These are phyloP conservation scores for Spirogloea muscicola DNA, from an alignment of 139 green algal species.

Conservation along the genomic window DNA sequence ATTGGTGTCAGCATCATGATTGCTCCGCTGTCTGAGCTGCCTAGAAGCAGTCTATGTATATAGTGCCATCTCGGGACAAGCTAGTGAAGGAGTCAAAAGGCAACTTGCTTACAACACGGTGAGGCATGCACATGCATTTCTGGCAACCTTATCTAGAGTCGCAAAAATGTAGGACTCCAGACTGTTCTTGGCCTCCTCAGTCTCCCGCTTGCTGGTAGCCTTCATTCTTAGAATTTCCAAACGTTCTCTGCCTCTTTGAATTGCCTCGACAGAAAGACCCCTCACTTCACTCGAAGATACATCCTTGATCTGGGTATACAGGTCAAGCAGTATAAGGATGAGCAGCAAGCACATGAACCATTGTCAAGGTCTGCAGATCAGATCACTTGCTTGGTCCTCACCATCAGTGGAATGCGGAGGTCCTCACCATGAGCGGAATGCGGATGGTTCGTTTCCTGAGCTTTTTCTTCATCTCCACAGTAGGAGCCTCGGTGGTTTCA, in stretches of 20 bases:
- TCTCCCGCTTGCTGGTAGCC: conserved; percentile 21
- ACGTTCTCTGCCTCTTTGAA: too few species aligned
- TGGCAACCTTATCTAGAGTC: conserved; percentile 43
- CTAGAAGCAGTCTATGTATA: not conserved
- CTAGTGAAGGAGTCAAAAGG: too few species aligned
- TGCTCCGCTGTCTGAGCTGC: too few species aligned
- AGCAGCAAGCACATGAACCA: not conserved
- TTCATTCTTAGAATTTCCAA: conserved; percentile 23
- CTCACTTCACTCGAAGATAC: too few species aligned
- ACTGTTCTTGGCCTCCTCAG: conserved; percentile 48
- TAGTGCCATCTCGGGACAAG: not conserved
- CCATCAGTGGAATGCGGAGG: conserved; percentile 37
- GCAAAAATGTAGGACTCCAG: conserved; percentile 39
- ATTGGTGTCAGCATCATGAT: too few species aligned
- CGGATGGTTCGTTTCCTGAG: conserved; percentile 35
- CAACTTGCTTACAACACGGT: too few species aligned
- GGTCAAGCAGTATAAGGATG: not conserved
- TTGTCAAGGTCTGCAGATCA: too few species aligned
- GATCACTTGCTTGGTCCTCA: too few species aligned
- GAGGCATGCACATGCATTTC: too few species aligned
- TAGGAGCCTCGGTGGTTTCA: not conserved
- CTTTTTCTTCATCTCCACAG: conserved; percentile 40
- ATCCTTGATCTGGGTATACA: too few species aligned
- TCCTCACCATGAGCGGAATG: conserved; percentile 32
- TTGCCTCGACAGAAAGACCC: too few species aligned